Base-by-base conservation (phyloP, 148 eudicot species). In the Fagopyrum tataricum region DNA sequence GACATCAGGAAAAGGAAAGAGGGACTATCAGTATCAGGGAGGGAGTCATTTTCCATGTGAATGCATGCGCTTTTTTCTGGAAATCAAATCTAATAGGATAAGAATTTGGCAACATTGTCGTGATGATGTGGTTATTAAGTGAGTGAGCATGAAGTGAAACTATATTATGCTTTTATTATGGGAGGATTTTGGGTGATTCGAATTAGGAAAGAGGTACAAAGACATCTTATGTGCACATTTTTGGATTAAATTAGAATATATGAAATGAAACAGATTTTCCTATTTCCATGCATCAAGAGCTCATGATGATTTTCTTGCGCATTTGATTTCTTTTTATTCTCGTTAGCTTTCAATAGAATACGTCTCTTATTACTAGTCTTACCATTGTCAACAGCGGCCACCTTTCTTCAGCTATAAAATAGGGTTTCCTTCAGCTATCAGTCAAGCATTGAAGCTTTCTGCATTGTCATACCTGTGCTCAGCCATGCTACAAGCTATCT, bases 321-420 rank as follows among this genome's bases (percentile, higher is more conserved):
- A 43, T 20, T 67, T 39, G 24, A 68, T 40, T 68, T 68, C 71
- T 40, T 2, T 2, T n/a, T 13, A 18, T 73, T 52, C 6, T 73
- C 15, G 11, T 11, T 73, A 41, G 3, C 24, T 72, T 46, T 49
- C 13, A 4, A 52, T 41, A 73, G 61, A 18, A 7, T 55, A 10
- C 9, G 6, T 51, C 66, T 18, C 67, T 44, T 73, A 21, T 75
- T 59, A 44, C 71, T 37, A 39, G 47, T 17, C 52, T n/a, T 10
- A 14, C 69, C 67, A 17, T 77, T 84, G 31, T 64, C 74, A 73
- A 85, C 92, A 91, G 97, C 89, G 97, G 39, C 96, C 96, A 75
- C 83, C 88, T 72, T 95, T 90, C 84, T 95, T 87, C 86, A 92
- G 97, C 89, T 92, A 83, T 82, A 95, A 95, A 84, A 95, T 92